phyloP scores from a whole-genome alignment of 768 basidiomycete species.

The Cantharellus cinnabarinus region DNA sequence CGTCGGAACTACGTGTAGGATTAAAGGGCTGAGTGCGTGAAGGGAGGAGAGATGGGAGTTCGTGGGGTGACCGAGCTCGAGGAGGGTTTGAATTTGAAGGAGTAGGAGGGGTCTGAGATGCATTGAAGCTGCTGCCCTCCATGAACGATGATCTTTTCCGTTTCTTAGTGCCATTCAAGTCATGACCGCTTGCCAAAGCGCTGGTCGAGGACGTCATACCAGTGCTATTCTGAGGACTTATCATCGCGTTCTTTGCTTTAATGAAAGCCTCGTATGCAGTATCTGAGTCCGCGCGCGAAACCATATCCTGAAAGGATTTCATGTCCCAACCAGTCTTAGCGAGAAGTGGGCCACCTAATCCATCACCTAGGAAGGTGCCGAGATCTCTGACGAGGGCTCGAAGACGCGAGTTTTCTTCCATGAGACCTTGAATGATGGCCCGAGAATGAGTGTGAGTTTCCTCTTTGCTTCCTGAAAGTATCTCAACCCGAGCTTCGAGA shows the following conservation, averaged over 20 bases:
- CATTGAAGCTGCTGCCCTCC: background rate
- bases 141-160: background rate
- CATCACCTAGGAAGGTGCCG: conserved; percentile 70
- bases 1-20: background rate
- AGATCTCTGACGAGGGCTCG: conserved; percentile 59
- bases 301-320: conserved; percentile 56
- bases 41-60: background rate
- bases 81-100: background rate
- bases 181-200: background rate
- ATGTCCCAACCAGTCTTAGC: conserved; percentile 59
- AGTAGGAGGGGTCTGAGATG: background rate
- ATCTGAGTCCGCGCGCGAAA: conserved; percentile 79
- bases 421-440: conserved; percentile 61
- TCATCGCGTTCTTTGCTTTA: conserved; percentile 21
- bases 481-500: conserved; percentile 86
- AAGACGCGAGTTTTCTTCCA: conserved; percentile 75
- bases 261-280: conserved; percentile 85
- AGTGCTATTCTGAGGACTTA: background rate
- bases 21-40: background rate
- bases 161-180: background rate
- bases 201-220: background rate
- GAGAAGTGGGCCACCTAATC: conserved; percentile 49
- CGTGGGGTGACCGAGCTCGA: background rate
- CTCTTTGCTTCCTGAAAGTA: conserved; percentile 81
- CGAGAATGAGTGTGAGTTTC: conserved; percentile 69